Evolutionary conservation across 2,329 filamentous ascomycete genomes (phyloP), one percentile per base, ranked within the genome.

Genomic region (Fusarium tricinctum): DNA sequence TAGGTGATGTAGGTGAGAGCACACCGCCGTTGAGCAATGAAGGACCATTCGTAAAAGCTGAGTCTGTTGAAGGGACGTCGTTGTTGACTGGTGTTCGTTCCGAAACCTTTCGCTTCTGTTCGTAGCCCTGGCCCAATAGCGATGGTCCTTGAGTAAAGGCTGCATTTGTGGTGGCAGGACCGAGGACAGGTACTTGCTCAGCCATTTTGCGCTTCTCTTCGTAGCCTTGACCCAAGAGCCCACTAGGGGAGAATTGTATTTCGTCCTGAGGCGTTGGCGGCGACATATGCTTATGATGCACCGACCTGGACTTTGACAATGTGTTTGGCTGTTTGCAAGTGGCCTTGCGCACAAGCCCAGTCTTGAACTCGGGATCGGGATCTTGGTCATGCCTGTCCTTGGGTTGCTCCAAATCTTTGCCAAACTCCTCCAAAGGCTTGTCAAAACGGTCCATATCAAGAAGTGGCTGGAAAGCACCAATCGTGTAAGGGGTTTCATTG

Each of bases 381-480:
- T 68, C 53, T 2, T 61, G 39, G 33, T 52, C 47, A 42, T 42
- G n/a, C 13, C 26, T 62, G 14, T 22, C 33, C 35, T 71, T 62
- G 8, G 60, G 42, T 10, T 65, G 46, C 30, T 57, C 71, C 57
- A 81, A 77, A 58, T 84, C 79, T 50, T 84, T 85, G 17, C 82
- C 82, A 52, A 83, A 84, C 15, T 85, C 81, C 14, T 84, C 84
- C 1, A 85, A 63, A 10, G 83, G 81, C 72, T 85, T 84, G 59
- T 87, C 83, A 70, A 90, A 88, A 9, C 84, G 82, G 39, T 85
- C 81, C 73, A 89, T 79, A 62, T 93, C 88, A 10, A 94, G 77
- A 5, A 94, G 78, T 1, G 92, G 91, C 68, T 88, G 84, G 77
- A 92, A 92, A 2, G 87, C 85, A 7, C 90, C 91, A 51, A 92